Conservation (phyloP, 768 basidiomycete species). For the Tremella fuciformis region DNA sequence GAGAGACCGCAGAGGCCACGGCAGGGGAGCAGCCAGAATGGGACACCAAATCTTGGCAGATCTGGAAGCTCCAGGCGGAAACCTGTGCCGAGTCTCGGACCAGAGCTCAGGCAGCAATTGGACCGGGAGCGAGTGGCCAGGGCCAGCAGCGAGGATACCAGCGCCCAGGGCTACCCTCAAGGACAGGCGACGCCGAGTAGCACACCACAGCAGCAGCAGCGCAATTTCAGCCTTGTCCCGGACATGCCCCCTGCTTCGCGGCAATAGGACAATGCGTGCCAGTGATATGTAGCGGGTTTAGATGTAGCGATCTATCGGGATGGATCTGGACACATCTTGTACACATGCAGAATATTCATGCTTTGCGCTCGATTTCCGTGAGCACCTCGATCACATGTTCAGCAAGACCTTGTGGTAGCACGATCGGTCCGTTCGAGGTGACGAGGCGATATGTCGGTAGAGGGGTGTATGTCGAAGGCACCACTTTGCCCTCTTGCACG, state of each 20-base stretch:
- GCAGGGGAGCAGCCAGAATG: constrained; percentile 13
- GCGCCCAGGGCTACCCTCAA: no score
- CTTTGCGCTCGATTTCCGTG: constrained; percentile 31
- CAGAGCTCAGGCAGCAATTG: constrained; percentile 30
- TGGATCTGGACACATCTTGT: neutral
- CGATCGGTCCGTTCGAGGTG: constrained; percentile 43
- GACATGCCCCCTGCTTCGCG: neutral
- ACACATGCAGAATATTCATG: constrained; percentile 8
- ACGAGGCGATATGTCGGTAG: constrained; percentile 47
- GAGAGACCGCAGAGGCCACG: neutral
- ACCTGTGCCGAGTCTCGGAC: constrained; percentile 38
- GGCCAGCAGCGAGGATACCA: no score
- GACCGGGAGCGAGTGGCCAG: constrained; percentile 8
- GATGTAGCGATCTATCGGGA: constrained; percentile 1
- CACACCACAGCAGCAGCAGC: no score
- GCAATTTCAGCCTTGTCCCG: no score
- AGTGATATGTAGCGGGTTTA: neutral
- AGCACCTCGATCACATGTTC: constrained; percentile 38
- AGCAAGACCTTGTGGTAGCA: constrained; percentile 46
- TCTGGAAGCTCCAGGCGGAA: constrained; percentile 24
- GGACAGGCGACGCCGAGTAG: no score
- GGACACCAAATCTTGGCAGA: constrained; percentile 5
- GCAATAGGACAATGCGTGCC: neutral
- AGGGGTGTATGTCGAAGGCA: constrained; percentile 47
- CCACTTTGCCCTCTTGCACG: constrained; percentile 47